phyloP scores from a whole-genome alignment of 2,329 filamentous ascomycete genomes.

The Hypoxylon sp. region DNA sequence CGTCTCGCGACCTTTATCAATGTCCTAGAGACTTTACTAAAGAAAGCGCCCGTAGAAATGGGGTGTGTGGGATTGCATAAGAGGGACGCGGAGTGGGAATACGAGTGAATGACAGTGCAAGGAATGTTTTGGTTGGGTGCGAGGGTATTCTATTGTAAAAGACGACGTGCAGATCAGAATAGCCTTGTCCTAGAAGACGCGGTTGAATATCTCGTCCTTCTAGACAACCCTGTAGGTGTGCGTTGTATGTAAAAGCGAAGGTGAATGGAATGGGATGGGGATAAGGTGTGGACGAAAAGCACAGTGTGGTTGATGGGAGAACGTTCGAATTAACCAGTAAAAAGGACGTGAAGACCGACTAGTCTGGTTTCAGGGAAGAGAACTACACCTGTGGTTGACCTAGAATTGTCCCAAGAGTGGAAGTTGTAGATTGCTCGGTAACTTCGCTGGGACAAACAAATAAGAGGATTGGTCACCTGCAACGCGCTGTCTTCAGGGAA shows the following conservation, averaged over 20 bases:
- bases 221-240: too few species aligned
- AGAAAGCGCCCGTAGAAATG: too few species aligned
- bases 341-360: background rate
- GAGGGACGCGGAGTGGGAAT: background rate
- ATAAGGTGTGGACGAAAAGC: background rate
- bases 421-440: constrained; percentile 25
- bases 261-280: background rate
- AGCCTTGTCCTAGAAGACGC: constrained; percentile 5
- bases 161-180: too few species aligned
- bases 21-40: background rate
- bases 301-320: constrained; percentile 1
- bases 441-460: constrained; percentile 24
- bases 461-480: constrained; percentile 6
- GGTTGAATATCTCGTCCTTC: too few species aligned
- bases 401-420: too few species aligned
- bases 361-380: constrained; percentile 25
- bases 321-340: constrained; percentile 3
- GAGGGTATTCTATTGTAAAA: too few species aligned
- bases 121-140: constrained; percentile 1
- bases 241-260: background rate
- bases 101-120: constrained; percentile 4
- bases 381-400: constrained; percentile 5
- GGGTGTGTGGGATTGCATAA: too few species aligned
- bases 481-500: constrained; percentile 9
- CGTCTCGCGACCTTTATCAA: background rate